These are phyloP conservation scores for Calonectria pseudoreteaudii DNA, from an alignment of 2,329 filamentous ascomycete genomes.

Conservation along the genomic window DNA sequence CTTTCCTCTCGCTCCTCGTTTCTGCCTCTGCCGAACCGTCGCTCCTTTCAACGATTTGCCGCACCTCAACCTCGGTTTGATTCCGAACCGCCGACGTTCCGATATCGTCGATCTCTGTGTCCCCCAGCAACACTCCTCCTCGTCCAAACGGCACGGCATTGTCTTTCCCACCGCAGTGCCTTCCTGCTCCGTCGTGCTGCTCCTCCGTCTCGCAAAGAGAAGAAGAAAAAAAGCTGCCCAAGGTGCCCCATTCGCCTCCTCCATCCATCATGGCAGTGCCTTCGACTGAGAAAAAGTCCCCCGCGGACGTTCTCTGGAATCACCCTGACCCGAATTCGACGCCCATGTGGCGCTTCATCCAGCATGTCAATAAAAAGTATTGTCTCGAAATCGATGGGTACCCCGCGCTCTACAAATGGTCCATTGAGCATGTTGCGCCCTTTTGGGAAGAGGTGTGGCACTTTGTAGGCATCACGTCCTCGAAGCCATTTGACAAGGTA, in stretches of 20 bases:
- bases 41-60: background rate
- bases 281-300: slow-evolving; percentile 38
- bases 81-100: slow-evolving; percentile 26
- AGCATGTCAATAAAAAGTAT: slow-evolving; percentile 76
- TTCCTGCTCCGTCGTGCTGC: background rate
- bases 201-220: background rate
- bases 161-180: background rate
- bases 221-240: slow-evolving; percentile 2
- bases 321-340: slow-evolving; percentile 76
- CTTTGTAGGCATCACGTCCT: slow-evolving; percentile 80
- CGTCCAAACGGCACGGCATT: background rate
- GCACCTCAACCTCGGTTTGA: slow-evolving; percentile 12
- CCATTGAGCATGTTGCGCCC: slow-evolving; percentile 76
- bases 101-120: slow-evolving; percentile 17
- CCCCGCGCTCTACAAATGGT: slow-evolving; percentile 86
- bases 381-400: slow-evolving; percentile 73
- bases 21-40: slow-evolving; percentile 5
- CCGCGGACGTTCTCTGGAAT: slow-evolving; percentile 72
- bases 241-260: slow-evolving; percentile 2
- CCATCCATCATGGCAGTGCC: slow-evolving; percentile 39
- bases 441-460: slow-evolving; percentile 93
- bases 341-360: slow-evolving; percentile 78
- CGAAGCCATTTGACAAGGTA: slow-evolving; percentile 71
- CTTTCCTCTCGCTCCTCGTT: slow-evolving; percentile 1
- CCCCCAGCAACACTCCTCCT: slow-evolving; percentile 17